Percentiles rank a stretch among this genome's conserved stretches.
phyloP scores from a whole-genome alignment of 495 filamentous ascomycete genomes.

The Podospora pseudopauciseta region DNA sequence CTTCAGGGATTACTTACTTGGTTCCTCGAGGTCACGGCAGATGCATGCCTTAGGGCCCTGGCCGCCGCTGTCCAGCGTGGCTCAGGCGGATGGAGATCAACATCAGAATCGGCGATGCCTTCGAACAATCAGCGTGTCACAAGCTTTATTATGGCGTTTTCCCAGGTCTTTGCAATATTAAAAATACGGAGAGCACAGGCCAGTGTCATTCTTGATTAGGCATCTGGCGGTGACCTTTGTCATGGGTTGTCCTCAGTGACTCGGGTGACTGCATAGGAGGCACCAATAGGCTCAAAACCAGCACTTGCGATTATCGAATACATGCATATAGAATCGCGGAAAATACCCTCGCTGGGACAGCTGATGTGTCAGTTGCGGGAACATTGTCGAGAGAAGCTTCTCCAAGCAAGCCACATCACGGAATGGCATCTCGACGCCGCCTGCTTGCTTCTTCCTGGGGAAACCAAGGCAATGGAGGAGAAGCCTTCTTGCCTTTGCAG shows the following conservation, averaged over 20 bases:
- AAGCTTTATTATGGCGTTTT: neutral
- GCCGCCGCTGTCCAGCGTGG: neutral
- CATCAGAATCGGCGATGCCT: slow-evolving; percentile 2
- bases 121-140: neutral
- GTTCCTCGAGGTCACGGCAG: neutral
- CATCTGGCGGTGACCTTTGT: neutral
- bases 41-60: neutral
- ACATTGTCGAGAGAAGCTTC: neutral
- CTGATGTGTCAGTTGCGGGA: neutral
- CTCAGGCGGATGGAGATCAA: neutral
- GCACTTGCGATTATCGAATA: neutral
- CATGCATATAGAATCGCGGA: neutral
- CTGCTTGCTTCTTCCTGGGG: neutral
- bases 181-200: neutral
- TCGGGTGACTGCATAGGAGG: neutral
- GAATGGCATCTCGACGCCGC: neutral
- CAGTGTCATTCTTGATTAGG: neutral
- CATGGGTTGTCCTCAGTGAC: neutral
- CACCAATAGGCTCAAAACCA: neutral
- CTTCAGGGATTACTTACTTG: neutral
- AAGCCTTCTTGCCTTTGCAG: neutral
- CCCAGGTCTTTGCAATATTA: neutral
- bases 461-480: neutral
- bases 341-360: neutral
- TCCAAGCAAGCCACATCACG: neutral